Conservation (phyloP, 768 basidiomycete species). For the Lactarius sp. region DNA sequence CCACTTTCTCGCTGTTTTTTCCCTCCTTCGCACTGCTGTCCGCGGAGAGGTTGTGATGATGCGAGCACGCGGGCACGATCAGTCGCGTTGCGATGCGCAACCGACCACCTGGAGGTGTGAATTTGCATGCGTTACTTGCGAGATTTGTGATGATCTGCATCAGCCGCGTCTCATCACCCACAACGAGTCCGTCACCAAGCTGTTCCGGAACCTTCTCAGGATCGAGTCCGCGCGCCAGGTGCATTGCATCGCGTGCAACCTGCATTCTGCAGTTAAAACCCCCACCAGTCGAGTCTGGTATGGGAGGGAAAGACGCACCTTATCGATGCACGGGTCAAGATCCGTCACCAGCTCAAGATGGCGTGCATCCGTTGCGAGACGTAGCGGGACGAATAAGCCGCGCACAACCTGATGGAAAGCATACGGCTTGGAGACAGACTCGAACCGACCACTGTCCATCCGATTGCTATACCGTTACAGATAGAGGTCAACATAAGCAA, state of each 20-base stretch:
- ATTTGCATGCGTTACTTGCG: constrained; percentile 80
- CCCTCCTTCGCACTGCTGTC: neutral
- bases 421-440: constrained; percentile 64
- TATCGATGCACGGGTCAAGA: constrained; percentile 64
- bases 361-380: constrained; percentile 62
- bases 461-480: constrained; percentile 49
- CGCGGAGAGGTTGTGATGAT: constrained; percentile 5
- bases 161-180: constrained; percentile 78
- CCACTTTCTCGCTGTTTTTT: neutral
- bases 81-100: constrained; percentile 65
- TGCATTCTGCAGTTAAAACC: constrained; percentile 27
- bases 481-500: neutral
- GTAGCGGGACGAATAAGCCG: constrained; percentile 65
- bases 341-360: constrained; percentile 61
- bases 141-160: constrained; percentile 83
- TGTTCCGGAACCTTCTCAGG: constrained; percentile 41
- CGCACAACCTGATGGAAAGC: constrained; percentile 74
- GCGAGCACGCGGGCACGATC: constrained; percentile 33
- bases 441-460: constrained; percentile 84
- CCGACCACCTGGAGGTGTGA: constrained; percentile 65
- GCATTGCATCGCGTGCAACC: constrained; percentile 56
- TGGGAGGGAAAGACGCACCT: constrained; percentile 36
- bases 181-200: constrained; percentile 60
- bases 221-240: constrained; percentile 53
- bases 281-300: neutral